These are phyloP conservation scores for Astragalus glycyphyllos DNA, from an alignment of 306 rosid genomes.

Conservation along the genomic window DNA sequence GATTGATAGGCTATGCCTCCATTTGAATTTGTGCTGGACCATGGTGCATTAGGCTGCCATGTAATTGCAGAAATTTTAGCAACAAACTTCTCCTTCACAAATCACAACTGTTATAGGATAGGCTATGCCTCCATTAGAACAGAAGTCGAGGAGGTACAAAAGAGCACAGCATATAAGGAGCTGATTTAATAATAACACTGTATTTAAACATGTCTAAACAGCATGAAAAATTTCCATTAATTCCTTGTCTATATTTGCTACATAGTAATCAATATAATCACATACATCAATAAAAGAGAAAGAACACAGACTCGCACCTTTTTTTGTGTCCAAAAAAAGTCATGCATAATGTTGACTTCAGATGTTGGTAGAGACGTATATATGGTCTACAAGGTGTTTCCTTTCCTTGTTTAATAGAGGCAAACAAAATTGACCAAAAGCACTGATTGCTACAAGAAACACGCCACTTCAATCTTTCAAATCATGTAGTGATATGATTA, in stretches of 20 bases:
- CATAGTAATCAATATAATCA: not conserved
- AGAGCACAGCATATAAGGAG: not conserved
- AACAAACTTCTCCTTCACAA: too few relatives aligned
- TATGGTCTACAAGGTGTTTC: conserved; percentile 46
- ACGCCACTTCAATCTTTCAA: too few relatives aligned
- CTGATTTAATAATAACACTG: conserved; percentile 1
- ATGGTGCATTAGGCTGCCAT: not conserved
- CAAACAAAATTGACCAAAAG: conserved; percentile 61
- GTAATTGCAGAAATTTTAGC: not conserved
- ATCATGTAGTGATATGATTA: too few relatives aligned
- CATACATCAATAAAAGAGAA: conserved; percentile 15
- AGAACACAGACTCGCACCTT: conserved; percentile 55
- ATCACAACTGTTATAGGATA: too few relatives aligned
- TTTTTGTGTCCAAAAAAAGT: conserved; percentile 49
- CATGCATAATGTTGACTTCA: conserved; percentile 53
- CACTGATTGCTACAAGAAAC: conserved; percentile 71
- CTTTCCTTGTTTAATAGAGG: conserved; percentile 55
- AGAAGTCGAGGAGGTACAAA: not conserved
- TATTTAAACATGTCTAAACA: conserved; percentile 20
- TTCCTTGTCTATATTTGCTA: not conserved
- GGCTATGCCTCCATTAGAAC: too few relatives aligned
- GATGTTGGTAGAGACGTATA: conserved; percentile 60
- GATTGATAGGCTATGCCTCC: too few relatives aligned
- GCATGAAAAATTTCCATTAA: conserved; percentile 3
- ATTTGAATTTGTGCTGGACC: not conserved